Evolutionary conservation across 129 eudicot species (phyloP).

Genomic region (carrot (Daucus carota)): DH1_v3.0 NC_030383.2:61687501-61688000

Average conservation of each 20-base stretch:
- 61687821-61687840: too few relatives aligned
- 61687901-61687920: too few relatives aligned
- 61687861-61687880: too few relatives aligned
- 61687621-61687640: neutral
- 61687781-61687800: neutral
- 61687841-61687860: too few relatives aligned
- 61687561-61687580: neutral
- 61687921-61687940: too few relatives aligned
- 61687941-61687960: too few relatives aligned
- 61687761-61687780: neutral
- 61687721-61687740: too few relatives aligned
- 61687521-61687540: neutral
- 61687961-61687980: constrained; percentile 80
- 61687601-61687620: neutral
- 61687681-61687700: neutral
- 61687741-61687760: neutral
- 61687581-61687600: neutral
- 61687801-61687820: neutral
- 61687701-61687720: too few relatives aligned
- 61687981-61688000: constrained; percentile 86
- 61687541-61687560: neutral
- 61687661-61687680: neutral
- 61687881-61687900: too few relatives aligned
- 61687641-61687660: neutral
- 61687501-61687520: neutral